phyloP scores from a whole-genome alignment of 495 filamentous ascomycete species.

The Xylaria nigripes region DNA sequence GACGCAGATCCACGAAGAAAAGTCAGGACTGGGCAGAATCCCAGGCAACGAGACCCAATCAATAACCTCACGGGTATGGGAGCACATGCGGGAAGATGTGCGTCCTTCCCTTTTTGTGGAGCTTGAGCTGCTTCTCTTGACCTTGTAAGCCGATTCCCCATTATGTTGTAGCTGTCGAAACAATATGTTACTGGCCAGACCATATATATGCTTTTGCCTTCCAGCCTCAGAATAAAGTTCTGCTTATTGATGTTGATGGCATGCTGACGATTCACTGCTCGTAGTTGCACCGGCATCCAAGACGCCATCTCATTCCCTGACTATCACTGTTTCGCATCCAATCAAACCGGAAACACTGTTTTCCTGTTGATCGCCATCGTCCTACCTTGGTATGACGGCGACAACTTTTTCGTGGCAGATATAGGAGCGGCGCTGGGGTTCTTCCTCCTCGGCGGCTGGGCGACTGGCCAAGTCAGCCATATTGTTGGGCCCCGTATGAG shows the following conservation, averaged over 20 bases:
- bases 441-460: constrained; percentile 46
- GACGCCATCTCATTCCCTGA: constrained; percentile 55
- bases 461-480: constrained; percentile 50
- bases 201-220: neutral
- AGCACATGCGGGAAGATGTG: constrained; percentile 31
- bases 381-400: constrained; percentile 39
- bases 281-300: constrained; percentile 39
- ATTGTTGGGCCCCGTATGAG: constrained; percentile 42
- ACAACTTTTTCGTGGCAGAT: constrained; percentile 42
- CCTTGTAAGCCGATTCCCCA: constrained; percentile 28
- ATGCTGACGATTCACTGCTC: constrained; percentile 10
- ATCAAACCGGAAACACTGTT: constrained; percentile 59
- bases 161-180: neutral
- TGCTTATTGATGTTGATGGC: neutral
- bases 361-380: constrained; percentile 47
- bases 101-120: constrained; percentile 31
- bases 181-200: neutral
- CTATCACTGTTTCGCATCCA: constrained; percentile 57
- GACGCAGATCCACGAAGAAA: neutral
- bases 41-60: neutral
- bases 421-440: constrained; percentile 46
- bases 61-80: constrained; percentile 23
- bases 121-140: constrained; percentile 35
- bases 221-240: neutral
- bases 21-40: neutral